Evolutionary conservation across 129 eudicot species (phyloP).

Genomic region (Mikania micrantha): DNA sequence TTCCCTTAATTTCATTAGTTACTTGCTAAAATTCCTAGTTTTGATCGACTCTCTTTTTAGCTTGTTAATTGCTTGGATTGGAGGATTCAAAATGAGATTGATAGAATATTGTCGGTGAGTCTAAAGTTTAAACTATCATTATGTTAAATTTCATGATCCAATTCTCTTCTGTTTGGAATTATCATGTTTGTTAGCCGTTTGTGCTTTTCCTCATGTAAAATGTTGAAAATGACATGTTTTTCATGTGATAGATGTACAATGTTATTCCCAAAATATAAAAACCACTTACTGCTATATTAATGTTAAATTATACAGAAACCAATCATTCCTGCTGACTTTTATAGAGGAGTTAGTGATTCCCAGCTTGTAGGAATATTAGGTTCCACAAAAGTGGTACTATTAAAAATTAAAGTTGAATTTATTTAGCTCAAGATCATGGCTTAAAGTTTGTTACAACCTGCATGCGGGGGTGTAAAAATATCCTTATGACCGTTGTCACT

Average conservation of each 20-base stretch:
- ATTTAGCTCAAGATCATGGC: not conserved
- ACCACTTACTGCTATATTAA: not conserved
- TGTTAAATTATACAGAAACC: slow-evolving; percentile 68
- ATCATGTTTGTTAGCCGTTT: slow-evolving; percentile 7
- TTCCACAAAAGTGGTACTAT: slow-evolving; percentile 78
- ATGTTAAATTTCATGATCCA: not conserved
- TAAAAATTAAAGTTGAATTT: not conserved
- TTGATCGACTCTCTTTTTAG: slow-evolving; percentile 35
- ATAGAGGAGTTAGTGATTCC: slow-evolving; percentile 83
- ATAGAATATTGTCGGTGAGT: slow-evolving; percentile 74
- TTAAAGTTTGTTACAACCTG: not conserved
- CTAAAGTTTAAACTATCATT: slow-evolving; percentile 18
- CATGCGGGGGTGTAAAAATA: too few relatives aligned
- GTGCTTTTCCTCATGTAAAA: not conserved
- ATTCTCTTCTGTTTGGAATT: not conserved
- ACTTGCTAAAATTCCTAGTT: not conserved
- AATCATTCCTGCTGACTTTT: slow-evolving; percentile 62
- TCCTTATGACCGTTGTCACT: too few relatives aligned
- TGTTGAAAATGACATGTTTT: not conserved
- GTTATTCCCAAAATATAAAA: not conserved
- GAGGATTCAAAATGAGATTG: slow-evolving; percentile 93
- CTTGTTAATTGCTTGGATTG: slow-evolving; percentile 75
- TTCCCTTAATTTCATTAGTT: not conserved
- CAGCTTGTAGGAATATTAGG: slow-evolving; percentile 92
- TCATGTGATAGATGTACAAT: not conserved